Evolutionary conservation across 2,329 filamentous ascomycete species (phyloP).

Genomic region (Xylariaceae sp.): DNA sequence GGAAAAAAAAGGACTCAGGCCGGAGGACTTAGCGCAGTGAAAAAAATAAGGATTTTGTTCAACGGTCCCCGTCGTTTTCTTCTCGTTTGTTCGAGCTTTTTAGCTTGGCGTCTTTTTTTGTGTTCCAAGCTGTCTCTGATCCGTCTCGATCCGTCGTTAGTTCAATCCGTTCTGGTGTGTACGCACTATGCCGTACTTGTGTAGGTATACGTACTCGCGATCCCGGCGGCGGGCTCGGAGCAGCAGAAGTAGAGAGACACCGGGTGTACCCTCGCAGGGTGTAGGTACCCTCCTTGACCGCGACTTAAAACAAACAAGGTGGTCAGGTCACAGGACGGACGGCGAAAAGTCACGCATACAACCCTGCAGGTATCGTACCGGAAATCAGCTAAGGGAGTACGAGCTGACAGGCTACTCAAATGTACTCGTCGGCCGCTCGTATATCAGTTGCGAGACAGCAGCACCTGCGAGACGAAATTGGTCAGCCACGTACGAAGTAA

Average conservation of each 20-base stretch:
- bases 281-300: constrained; percentile 5
- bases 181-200: constrained; percentile 8
- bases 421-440: constrained; percentile 2
- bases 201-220: constrained; percentile 10
- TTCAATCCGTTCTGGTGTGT: background rate
- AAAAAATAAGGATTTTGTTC: constrained; percentile 1
- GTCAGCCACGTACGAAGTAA: constrained; percentile 14
- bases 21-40: background rate
- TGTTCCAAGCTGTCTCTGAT: constrained; percentile 3
- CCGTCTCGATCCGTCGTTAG: background rate
- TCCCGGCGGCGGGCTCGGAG: constrained; percentile 6
- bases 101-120: constrained; percentile 2
- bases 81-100: constrained; percentile 6
- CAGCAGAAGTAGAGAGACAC: background rate
- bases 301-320: constrained; percentile 9
- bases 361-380: constrained; percentile 12
- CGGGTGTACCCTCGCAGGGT: background rate
- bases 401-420: constrained; percentile 14
- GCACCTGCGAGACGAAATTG: constrained; percentile 12
- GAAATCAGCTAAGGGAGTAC: constrained; percentile 14
- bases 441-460: constrained; percentile 14
- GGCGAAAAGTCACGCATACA: constrained; percentile 6
- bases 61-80: constrained; percentile 1
- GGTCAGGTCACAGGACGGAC: constrained; percentile 9
- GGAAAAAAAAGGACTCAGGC: background rate